phyloP scores from a whole-genome alignment of 139 green algal genomes.

The Chlamydomonas sp. region DNA sequence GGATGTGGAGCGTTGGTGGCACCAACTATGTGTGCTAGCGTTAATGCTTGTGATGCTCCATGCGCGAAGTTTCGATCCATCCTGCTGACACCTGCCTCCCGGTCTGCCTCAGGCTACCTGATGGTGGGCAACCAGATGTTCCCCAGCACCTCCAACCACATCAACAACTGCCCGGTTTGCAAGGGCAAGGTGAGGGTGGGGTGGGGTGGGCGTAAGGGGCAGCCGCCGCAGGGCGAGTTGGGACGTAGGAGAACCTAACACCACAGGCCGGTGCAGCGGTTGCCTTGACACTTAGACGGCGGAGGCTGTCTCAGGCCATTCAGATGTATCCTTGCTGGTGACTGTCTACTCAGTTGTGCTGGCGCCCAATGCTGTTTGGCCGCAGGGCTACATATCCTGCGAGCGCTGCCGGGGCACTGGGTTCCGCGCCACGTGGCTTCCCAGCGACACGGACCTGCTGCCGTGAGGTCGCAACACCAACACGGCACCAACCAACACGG shows the following conservation, averaged over 20 bases:
- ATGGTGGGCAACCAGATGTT: constrained; percentile 51
- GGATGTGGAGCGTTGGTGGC: no score
- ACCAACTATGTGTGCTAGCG: no score
- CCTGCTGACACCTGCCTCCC: neutral
- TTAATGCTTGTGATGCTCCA: neutral
- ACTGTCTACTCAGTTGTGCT: neutral
- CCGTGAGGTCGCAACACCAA: neutral
- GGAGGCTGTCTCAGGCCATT: no score
- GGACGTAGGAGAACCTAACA: no score
- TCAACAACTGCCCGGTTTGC: constrained; percentile 56
- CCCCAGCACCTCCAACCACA: constrained; percentile 24
- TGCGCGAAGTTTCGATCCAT: neutral
- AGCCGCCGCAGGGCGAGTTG: no score
- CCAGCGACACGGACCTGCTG: constrained; percentile 9
- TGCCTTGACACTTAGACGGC: no score
- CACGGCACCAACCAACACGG: no score
- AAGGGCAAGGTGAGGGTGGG: constrained; percentile 46
- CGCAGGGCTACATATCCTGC: constrained; percentile 44
- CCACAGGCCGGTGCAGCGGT: no score
- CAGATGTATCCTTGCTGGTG: no score
- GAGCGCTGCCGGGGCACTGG: constrained; percentile 54
- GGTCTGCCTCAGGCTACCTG: constrained; percentile 41
- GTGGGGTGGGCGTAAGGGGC: no score
- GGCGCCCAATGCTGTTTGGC: neutral
- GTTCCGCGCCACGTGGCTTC: constrained; percentile 48